Evolutionary conservation across 1,284 basidiomycete genomes (phyloP), one percentile per base, ranked within the genome.

Genomic region (Boletus nobilissimus): DNA sequence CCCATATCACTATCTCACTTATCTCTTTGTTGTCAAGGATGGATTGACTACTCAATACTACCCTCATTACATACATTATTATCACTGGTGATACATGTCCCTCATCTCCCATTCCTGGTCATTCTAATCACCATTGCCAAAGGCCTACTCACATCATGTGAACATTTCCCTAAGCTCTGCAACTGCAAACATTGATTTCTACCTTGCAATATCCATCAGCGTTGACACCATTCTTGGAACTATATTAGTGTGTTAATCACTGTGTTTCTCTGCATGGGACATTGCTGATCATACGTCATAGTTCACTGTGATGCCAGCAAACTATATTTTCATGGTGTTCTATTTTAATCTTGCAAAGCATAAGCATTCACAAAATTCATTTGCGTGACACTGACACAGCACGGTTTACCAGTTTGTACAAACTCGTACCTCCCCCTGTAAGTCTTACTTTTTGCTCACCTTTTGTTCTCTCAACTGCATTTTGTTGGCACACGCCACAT

Each of bases 81-180:
- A 89, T 90, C 74, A 90, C 89, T 1, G 89, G 90, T 74, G 74
- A 88, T 74, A n/a, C 14, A n/a, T n/a, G 32, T 14, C 10, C 9
- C 38, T 22, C 14, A 38, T 64, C 13, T 62, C 43, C 10, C 5
- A 10, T 60, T 67, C 26, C 14, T 62, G 34, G 26, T 4, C 46
- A 18, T 62, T 51, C 60, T 82, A 32, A 72, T 51, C 10, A 16
- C 39, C 0, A 0, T 43, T 40, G 19, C 70, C 26, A 29, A 67
- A 86, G 86, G 86, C 34, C 66, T 85, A 13, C 86, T 92, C 57
- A 91, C 91, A 43, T 89, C 89, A 91, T 91, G 40, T 39, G 81
- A 64, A 57, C 26, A 4, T 34, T 63, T 36, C 16, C 60, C 54
- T 9, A 13, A 51, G 11, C 24, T 32, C 4, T 62, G 26, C 10